Base-by-base conservation (phyloP, 164 flowering plant species). In the Malania oleifera region DNA sequence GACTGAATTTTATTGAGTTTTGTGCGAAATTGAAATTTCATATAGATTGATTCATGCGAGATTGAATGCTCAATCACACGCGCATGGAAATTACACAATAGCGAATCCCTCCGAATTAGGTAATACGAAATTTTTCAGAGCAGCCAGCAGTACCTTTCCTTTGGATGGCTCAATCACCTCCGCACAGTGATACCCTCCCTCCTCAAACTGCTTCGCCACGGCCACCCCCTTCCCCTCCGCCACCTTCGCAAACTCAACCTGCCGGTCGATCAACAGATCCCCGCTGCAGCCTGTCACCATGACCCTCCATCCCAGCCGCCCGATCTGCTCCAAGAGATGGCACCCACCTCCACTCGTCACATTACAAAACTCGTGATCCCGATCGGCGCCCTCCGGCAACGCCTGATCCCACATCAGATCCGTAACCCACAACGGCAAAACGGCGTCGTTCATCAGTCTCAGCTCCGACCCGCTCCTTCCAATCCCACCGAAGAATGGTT, bases 401-500 rank as follows among this genome's bases (percentile, higher is more conserved):
- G 73, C 19, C 44, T 71, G 41, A 12, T 61, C 64, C 82, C 82
- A 79, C 78, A 67, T 58, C 53, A 71, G 18, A 56, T 79, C 80
- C 20, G 5, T 17, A 0, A 17, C 61, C 1, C 27, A 6, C 0
- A 70, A 47, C 1, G 80, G 75, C 35, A 79, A 26, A 1, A 62
- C 6, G 5, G 26, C 25, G 38, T 73, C 69, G 5, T 66, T 52
- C 0, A 41, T 44, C 46, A 68, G 8, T 61, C 72, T 61, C 18
- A 59, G 17, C 57, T 79, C 80, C 7, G 77, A 73, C 29, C 22
- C 57, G 0, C 65, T 67, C 58, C 83, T 66, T 22, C 57, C 13
- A 1, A 11, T 15, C 28, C 78, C 78, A 29, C 82, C 80, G 19
- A 76, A 66, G 52, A 17, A 73, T 0, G 76, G 70, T 1, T 79